Conservation (phyloP, 2,329 filamentous ascomycete genomes). For the Scedosporium dehoogii region DNA sequence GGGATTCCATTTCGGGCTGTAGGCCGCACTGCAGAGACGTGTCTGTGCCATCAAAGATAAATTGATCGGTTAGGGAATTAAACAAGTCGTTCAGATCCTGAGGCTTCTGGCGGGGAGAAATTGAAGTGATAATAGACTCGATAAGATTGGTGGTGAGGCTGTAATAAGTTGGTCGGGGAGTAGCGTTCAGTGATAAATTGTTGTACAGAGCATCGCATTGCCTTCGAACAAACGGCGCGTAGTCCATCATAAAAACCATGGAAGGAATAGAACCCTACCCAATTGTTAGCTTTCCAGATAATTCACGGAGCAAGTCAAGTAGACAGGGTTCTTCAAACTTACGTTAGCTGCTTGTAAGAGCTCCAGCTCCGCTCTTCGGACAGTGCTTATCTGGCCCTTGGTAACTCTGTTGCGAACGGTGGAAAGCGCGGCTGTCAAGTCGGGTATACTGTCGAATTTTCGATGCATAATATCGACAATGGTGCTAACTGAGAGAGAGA, state of each 20-base stretch:
- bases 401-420: conserved; percentile 25
- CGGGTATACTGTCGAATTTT: conserved; percentile 20
- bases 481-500: conserved; percentile 23
- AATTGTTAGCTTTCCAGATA: not conserved
- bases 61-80: conserved; percentile 2
- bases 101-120: conserved; percentile 5
- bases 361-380: conserved; percentile 40
- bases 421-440: conserved; percentile 23
- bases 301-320: not conserved
- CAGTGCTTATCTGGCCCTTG: conserved; percentile 25
- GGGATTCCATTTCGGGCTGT: not conserved
- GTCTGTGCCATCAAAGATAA: not conserved
- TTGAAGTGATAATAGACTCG: conserved; percentile 24
- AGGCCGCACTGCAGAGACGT: not conserved
- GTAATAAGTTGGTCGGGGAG: not conserved
- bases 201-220: conserved; percentile 34
- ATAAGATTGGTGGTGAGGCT: conserved; percentile 14
- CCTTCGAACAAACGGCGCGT: conserved; percentile 27
- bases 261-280: not conserved
- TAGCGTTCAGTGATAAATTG: not conserved
- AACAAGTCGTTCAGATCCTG: conserved; percentile 6
- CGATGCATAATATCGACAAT: conserved; percentile 27
- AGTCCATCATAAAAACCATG: conserved; percentile 22
- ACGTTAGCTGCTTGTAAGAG: conserved; percentile 42
- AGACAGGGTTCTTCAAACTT: conserved; percentile 9